A percentile compares a stretch with the other conserved stretches of the same genome.
Conservation (phyloP, 257 asterid genomes). For the Nicotiana undulata region DNA sequence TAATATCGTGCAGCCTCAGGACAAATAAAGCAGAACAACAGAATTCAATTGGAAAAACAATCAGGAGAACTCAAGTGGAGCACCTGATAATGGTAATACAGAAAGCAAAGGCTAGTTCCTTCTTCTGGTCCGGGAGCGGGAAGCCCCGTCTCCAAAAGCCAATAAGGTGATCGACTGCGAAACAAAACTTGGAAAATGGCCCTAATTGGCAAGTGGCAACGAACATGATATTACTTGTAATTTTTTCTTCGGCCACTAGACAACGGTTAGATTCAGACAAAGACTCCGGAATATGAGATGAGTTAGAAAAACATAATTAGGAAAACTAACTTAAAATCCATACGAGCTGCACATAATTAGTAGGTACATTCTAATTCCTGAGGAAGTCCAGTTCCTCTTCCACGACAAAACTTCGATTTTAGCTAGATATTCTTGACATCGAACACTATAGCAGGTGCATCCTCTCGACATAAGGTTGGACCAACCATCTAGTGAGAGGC, state of each 20-base stretch:
- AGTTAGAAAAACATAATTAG: not conserved
- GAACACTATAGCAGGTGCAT: slow-evolving; percentile 78
- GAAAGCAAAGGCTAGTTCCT: not conserved
- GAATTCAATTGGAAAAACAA: not conserved
- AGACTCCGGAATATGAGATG: not conserved
- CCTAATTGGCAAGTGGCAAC: not conserved
- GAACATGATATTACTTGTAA: not conserved
- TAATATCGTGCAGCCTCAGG: not conserved
- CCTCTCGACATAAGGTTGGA: slow-evolving; percentile 73
- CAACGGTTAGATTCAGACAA: not conserved
- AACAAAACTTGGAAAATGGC: not conserved
- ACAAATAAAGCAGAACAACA: not conserved
- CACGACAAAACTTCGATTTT: slow-evolving; percentile 14
- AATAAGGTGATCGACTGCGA: not conserved
- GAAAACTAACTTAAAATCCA: slow-evolving; percentile 8
- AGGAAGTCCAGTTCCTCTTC: slow-evolving; percentile 12
- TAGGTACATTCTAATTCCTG: slow-evolving; percentile 6
- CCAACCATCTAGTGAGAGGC: slow-evolving; percentile 73
- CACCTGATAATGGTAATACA: not conserved
- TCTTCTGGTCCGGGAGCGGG: not conserved
- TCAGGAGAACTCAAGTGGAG: not conserved
- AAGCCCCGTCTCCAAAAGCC: not conserved
- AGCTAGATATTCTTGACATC: not conserved
- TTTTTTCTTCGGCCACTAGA: not conserved
- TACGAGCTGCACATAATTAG: not conserved